Base-by-base conservation (phyloP, 2,329 filamentous ascomycete species). In the Tympanopsis confertula region DNA sequence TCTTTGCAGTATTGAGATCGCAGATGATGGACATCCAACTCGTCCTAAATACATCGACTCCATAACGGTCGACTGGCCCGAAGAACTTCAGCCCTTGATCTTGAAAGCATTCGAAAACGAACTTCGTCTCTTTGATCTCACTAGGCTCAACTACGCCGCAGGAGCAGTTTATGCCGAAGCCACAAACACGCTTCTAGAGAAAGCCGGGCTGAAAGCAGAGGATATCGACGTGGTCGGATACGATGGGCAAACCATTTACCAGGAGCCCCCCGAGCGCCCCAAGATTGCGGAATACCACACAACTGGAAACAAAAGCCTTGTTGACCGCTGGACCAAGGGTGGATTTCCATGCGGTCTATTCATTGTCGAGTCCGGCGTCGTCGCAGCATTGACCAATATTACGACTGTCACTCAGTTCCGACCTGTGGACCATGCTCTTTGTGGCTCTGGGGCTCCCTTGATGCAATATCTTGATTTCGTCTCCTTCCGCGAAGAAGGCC, bases 381-480 rank as follows among this genome's bases (percentile, higher is more conserved):
- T 54, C 5, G 50, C 51, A 2, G 51, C 48, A 2, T 36, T 54
- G 38, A 50, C 50, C 4, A 40, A 53, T 24, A 44, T 54, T 26
- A 48, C 48, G 20, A 50, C 49, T 1, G 51, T 52, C 12, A 54
- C 50, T 4, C 50, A 54, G 35, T 54, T 52, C 33, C 46, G 50
- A 4, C 51, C 51, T 1, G 26, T 52, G 5, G 51, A 54, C 38
- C 51, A 54, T 35, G 50, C 51, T 2, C 45, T 54, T 1, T 47
- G 50, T 13, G 51, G 51, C 13, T 48, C 47, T 1, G 51, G 47
- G 1, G 51, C 51, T 0, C 50, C 50, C 1, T 41, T 54, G 13
- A 53, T 54, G 51, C 51, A 53, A 38, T 54, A 54, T 41, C 49
- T 54, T 13, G 51, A 54, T 41, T 54, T 52, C 40, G 50, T 50